Evolutionary conservation across 805 yeast species (phyloP), one percentile per base, ranked within the genome.

Genomic region (Ogataea parapolymorpha): DNA sequence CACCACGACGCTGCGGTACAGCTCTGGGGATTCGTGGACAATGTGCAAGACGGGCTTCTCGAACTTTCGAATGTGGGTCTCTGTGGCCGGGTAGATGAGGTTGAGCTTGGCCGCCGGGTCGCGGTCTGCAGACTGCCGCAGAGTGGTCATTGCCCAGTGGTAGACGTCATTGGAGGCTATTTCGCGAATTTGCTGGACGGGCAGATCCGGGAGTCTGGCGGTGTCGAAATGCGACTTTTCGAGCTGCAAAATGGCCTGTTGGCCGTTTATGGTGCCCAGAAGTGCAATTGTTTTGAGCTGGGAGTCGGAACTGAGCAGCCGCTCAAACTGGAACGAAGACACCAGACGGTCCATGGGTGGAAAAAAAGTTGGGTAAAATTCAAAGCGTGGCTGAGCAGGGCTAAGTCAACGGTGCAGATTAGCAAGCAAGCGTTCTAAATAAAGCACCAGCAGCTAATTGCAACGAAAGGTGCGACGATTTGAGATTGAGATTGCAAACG

Each of bases 41-140:
- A 84, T 62, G 49, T 80, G 88, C 24, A 59, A 53, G n/a, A 62
- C 63, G 50, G 84, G 88, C 11, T 62, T 67, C n/a, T 75, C 69
- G 59, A 77, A 87, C 64, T 93, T 93, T 34, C 72, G 73, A 34
- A 93, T 79, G 59, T 93, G 99, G 3, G 81, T 76, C 35, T 78
- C 80, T 0, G 96, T 84, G 0, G 98, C 98, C 1, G 99, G 99
- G 59, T 77, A 88, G 18, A 91, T 80, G 41, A 91, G 52, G 51
- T 83, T 88, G 41, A 87, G 53, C 55, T 90, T 89, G 12, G 82
- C 81, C 1, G 79, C 72, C 1, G 95, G 86, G 4, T 52, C 52
- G 0, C 52, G 49, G 0, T 65, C 67, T n/a, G 78, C 45, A 35
- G 72, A 67, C 47, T 77, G 82, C 3, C 51, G 51, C 30, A 83